Percentiles rank a stretch among this genome's conserved stretches.
phyloP scores from a whole-genome alignment of 495 filamentous ascomycete species.

The Pyrenula massariospora region DNA sequence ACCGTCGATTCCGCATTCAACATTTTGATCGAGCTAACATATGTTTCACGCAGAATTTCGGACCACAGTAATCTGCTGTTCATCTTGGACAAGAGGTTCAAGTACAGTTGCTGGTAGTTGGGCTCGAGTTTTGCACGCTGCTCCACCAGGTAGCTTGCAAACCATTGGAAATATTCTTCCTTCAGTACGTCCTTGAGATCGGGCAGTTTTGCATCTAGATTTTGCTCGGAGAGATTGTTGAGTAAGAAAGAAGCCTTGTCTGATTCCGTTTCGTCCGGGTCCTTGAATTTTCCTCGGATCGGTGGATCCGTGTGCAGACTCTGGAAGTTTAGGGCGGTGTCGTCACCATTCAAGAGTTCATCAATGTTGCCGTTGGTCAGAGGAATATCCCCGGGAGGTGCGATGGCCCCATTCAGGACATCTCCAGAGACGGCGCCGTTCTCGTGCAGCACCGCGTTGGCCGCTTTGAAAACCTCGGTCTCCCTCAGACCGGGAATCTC shows the following conservation, averaged over 20 bases:
- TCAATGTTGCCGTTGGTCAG: slow-evolving; percentile 58
- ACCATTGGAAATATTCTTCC: slow-evolving; percentile 84
- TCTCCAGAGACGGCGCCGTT: slow-evolving; percentile 31
- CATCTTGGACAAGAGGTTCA: slow-evolving; percentile 78
- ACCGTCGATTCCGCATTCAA: slow-evolving; percentile 81
- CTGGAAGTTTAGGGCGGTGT: slow-evolving; percentile 46
- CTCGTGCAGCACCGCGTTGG: slow-evolving; percentile 65
- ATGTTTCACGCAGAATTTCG: slow-evolving; percentile 90
- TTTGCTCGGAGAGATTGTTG: slow-evolving; percentile 88
- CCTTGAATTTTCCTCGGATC: slow-evolving; percentile 49
- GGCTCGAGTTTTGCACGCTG: slow-evolving; percentile 93
- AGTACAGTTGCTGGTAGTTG: slow-evolving; percentile 86
- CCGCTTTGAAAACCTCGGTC: slow-evolving; percentile 72
- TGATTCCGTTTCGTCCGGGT: slow-evolving; percentile 72
- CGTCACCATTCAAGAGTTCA: slow-evolving; percentile 41
- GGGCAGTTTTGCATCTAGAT: slow-evolving; percentile 66
- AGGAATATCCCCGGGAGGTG: slow-evolving; percentile 4
- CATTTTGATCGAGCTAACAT: slow-evolving; percentile 68
- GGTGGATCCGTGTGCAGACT: slow-evolving; percentile 66
- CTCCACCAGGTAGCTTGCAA: slow-evolving; percentile 89
- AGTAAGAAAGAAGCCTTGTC: slow-evolving; percentile 92
- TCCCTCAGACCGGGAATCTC: slow-evolving; percentile 70
- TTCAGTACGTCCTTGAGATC: slow-evolving; percentile 70
- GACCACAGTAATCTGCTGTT: slow-evolving; percentile 65
- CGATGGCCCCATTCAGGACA: slow-evolving; percentile 27